Evolutionary conservation across 345 rosid species (phyloP), one percentile per base, ranked within the genome.

Genomic region (Schrenkiella parvula): DNA sequence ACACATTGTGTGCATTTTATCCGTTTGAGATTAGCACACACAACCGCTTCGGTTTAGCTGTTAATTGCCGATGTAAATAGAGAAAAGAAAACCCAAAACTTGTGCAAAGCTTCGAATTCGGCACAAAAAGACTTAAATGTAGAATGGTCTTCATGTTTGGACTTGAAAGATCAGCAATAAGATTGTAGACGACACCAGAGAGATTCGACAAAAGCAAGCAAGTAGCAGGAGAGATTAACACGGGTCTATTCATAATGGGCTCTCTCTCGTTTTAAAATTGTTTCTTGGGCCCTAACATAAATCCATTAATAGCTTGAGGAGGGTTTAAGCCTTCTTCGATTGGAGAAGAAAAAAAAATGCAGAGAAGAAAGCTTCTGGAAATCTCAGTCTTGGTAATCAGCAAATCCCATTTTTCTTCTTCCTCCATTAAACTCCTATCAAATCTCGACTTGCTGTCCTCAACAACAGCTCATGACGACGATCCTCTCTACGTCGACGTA

Each of bases 401-500:
- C 53, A 78, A 63, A 46, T 32, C 73, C 5, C 31, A 64, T 8
- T 77, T 58, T 4, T 78, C 63, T 29, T 77, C 81, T 13, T 63
- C 70, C 13, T 63, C 70, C 1, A 14, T 23, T 43, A 34, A 51
- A 41, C 11, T 73, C 22, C 76, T 59, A 44, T 5, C 22, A 6
- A 52, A 44, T 26, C 32, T 50, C 53, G 37, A 32, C 8, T 29
- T 41, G 23, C 46, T 6, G 39, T 18, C 51, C 23, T 29, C 56
- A n/a, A 13, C 34, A 60, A 4, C 14, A 19, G 37, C 5, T 37
- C 17, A 8, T 19, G 15, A 42, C 3, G 81, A 77, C 4, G 87
- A 86, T 75, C 80, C 83, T 77, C 63, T 61, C 22, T 89, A 82
- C 64, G 38, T 76, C 10, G 96, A 92, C 61, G 55, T 88, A 54